Evolutionary conservation across 176 grass and related monocot species (phyloP).

Genomic region (Zea mays): Zm-B73-REFERENCE-NAM-5.0 NC_050104.1:76125001-76125500

Average conservation of each 20-base stretch:
- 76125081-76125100: background rate
- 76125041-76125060: too few relatives aligned
- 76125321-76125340: conserved; percentile 45
- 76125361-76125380: background rate
- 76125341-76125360: conserved; percentile 40
- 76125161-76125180: conserved; percentile 47
- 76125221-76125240: conserved; percentile 70
- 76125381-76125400: too few relatives aligned
- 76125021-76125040: too few relatives aligned
- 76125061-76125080: background rate
- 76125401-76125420: too few relatives aligned
- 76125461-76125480: too few relatives aligned
- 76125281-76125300: conserved; percentile 51
- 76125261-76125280: conserved; percentile 48
- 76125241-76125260: conserved; percentile 62
- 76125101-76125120: too few relatives aligned
- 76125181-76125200: conserved; percentile 40
- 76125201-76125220: conserved; percentile 55
- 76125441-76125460: too few relatives aligned
- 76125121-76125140: conserved; percentile 10
- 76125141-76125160: conserved; percentile 51
- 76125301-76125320: conserved; percentile 15
- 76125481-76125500: too few relatives aligned
- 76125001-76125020: too few relatives aligned
- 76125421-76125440: too few relatives aligned